These are phyloP conservation scores for Hibiscus trionum DNA, from an alignment of 345 rosid species.

Conservation along the genomic window DNA sequence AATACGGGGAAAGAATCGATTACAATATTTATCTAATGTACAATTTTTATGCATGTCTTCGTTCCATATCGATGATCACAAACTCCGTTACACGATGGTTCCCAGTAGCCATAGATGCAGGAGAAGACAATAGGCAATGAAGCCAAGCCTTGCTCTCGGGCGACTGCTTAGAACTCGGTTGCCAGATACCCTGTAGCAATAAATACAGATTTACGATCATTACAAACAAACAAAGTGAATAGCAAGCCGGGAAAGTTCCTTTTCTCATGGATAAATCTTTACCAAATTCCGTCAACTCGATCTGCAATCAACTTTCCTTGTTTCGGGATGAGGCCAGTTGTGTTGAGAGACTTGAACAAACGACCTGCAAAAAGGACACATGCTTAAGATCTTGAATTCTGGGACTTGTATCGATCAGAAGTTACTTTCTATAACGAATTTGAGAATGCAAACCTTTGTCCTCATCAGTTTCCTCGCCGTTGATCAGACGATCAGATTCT, in stretches of 20 bases:
- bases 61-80: not conserved
- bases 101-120: constrained; percentile 78
- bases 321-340: constrained; percentile 75
- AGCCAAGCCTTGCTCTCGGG: constrained; percentile 76
- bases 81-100: constrained; percentile 45
- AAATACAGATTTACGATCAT: not conserved
- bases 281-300: constrained; percentile 88
- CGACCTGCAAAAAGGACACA: constrained; percentile 45
- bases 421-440: not conserved
- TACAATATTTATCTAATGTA: constrained; percentile 12
- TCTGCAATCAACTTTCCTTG: constrained; percentile 91
- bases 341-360: constrained; percentile 71
- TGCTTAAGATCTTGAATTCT: not conserved
- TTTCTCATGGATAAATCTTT: constrained; percentile 7
- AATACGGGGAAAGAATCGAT: constrained; percentile 5
- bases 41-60: constrained; percentile 7
- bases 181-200: constrained; percentile 70
- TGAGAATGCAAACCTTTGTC: constrained; percentile 57
- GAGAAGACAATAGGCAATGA: constrained; percentile 65
- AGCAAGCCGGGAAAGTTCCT: not conserved
- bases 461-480: constrained; percentile 52
- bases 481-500: constrained; percentile 56
- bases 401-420: not conserved
- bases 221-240: not conserved
- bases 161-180: constrained; percentile 71